Evolutionary conservation across 805 yeast species (phyloP).

Genomic region (Pichia deserticola): DNA sequence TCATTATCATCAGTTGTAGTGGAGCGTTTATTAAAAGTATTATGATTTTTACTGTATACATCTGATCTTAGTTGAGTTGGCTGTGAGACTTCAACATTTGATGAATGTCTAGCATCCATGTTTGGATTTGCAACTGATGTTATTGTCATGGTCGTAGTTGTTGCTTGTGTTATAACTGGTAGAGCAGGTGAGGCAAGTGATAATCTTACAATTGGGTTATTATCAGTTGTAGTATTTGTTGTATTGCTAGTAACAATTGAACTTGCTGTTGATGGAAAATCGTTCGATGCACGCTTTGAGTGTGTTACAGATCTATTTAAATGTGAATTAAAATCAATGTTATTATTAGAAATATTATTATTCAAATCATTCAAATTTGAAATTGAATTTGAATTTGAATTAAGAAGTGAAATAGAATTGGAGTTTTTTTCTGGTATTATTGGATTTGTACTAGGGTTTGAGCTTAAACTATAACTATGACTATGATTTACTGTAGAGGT

Average conservation of each 20-base stretch:
- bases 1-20: not conserved
- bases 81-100: not conserved
- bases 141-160: constrained; percentile 25
- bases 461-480: too few relatives aligned
- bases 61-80: not conserved
- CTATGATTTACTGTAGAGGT: too few relatives aligned
- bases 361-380: too few relatives aligned
- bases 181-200: constrained; percentile 28
- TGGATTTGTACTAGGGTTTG: too few relatives aligned
- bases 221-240: constrained; percentile 6
- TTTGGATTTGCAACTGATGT: not conserved
- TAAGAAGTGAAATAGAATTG: not conserved
- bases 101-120: not conserved
- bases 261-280: constrained; percentile 6
- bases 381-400: not conserved
- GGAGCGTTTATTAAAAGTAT: not conserved
- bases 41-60: not conserved
- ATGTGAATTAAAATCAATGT: not conserved
- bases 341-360: not conserved
- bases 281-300: constrained; percentile 15
- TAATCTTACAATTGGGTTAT: constrained; percentile 24
- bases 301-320: constrained; percentile 4
- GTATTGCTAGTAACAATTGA: constrained; percentile 4
- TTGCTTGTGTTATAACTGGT: constrained; percentile 31
- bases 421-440: not conserved